Percentiles rank a stretch among this genome's conserved stretches.
Evolutionary conservation across 352 stramenopile genomes (phyloP).

Genomic region (Globisporangium polare): DNA sequence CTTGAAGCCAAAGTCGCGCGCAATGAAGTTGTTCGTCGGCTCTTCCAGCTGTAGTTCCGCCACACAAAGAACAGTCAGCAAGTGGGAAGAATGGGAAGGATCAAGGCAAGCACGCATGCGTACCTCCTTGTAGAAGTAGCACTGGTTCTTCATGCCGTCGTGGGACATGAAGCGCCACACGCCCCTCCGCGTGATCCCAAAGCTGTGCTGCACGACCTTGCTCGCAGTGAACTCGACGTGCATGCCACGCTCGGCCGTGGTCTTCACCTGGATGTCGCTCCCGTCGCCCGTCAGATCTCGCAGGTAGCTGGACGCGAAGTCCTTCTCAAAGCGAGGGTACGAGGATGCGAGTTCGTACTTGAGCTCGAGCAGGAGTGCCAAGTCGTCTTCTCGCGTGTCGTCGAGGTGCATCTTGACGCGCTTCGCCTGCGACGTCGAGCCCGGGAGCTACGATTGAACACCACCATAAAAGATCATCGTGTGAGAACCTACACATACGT

Average conservation of each 20-base stretch:
- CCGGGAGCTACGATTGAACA: conserved; percentile 5
- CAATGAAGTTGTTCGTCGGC: neutral
- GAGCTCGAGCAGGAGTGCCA: conserved; percentile 26
- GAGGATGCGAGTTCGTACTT: conserved; percentile 18
- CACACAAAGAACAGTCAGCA: too few species aligned
- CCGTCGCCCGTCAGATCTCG: conserved; percentile 10
- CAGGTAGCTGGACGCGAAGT: conserved; percentile 14
- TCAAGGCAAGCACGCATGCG: too few species aligned
- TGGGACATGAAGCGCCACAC: conserved; percentile 36
- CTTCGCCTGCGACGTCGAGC: conserved; percentile 14
- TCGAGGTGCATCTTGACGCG: conserved; percentile 14
- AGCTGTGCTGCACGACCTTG: conserved; percentile 31
- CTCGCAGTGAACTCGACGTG: conserved; percentile 30
- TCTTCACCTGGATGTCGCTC: conserved; percentile 21
- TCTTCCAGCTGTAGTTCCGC: conserved; percentile 2
- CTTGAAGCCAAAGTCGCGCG: conserved; percentile 6
- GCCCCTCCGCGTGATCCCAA: conserved; percentile 21
- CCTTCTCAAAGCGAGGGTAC: conserved; percentile 16
- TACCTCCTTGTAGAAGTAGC: conserved; percentile 22
- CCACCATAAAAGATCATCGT: neutral
- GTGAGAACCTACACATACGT: neutral
- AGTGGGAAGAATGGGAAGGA: too few species aligned
- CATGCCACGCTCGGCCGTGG: conserved; percentile 13
- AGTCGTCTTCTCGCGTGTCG: conserved; percentile 13
- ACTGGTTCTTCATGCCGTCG: conserved; percentile 23